Conservation (phyloP, 2,329 filamentous ascomycete genomes). For the Pseudogymnoascus sp. region DNA sequence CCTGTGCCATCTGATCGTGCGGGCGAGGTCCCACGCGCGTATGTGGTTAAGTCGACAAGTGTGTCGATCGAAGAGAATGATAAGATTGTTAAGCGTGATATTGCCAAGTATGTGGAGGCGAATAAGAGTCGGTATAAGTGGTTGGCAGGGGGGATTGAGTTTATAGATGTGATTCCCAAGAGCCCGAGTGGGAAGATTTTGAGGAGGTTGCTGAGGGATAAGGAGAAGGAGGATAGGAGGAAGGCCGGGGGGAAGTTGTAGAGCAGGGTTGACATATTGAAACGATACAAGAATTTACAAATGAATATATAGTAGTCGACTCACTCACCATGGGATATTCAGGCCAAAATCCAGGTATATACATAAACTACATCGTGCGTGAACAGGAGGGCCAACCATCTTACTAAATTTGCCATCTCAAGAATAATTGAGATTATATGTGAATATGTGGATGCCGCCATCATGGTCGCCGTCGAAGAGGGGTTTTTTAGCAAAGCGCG, state of each 20-base stretch:
- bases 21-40: slow-evolving; percentile 60
- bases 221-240: slow-evolving; percentile 60
- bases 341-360: too few species aligned
- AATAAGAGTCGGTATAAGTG: slow-evolving; percentile 63
- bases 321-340: background rate
- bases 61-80: slow-evolving; percentile 47
- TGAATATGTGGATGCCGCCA: slow-evolving; percentile 12
- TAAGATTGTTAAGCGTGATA: slow-evolving; percentile 40
- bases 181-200: slow-evolving; percentile 68
- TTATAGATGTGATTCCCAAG: slow-evolving; percentile 62
- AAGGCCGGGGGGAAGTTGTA: slow-evolving; percentile 60
- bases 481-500: slow-evolving; percentile 17
- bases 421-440: too few species aligned
- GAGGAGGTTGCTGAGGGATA: slow-evolving; percentile 60
- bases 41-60: slow-evolving; percentile 47
- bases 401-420: too few species aligned
- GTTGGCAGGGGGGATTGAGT: slow-evolving; percentile 54
- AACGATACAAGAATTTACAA: background rate
- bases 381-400: too few species aligned
- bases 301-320: background rate
- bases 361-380: too few species aligned
- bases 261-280: background rate
- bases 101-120: slow-evolving; percentile 53
- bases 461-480: slow-evolving; percentile 19
- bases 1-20: slow-evolving; percentile 55